phyloP scores from a whole-genome alignment of 352 stramenopile genomes.

The Phytophthora tubulina region DNA sequence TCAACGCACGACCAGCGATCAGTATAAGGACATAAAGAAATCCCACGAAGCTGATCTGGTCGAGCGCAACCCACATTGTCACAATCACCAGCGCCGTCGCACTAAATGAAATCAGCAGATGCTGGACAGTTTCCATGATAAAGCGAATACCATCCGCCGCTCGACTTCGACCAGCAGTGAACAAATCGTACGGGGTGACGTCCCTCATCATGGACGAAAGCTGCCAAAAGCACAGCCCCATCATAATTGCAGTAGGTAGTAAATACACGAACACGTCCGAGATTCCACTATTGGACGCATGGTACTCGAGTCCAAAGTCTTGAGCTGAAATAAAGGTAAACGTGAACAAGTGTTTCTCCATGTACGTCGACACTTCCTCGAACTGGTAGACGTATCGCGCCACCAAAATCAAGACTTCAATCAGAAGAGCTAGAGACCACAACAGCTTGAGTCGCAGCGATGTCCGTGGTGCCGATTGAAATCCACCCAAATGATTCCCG shows the following conservation, averaged over 20 bases:
- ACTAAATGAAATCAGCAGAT: conserved; percentile 77
- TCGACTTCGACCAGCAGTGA: conserved; percentile 64
- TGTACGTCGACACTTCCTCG: conserved; percentile 66
- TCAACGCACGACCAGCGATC: conserved; percentile 61
- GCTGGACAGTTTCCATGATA: conserved; percentile 65
- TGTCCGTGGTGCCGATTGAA: conserved; percentile 68
- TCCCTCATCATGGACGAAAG: conserved; percentile 78
- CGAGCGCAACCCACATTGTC: conserved; percentile 73
- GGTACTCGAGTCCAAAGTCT: conserved; percentile 80
- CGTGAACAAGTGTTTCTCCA: conserved; percentile 76
- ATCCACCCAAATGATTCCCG: conserved; percentile 76
- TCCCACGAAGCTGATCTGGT: conserved; percentile 71
- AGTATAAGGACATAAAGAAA: conserved; percentile 75
- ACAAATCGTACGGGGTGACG: conserved; percentile 69
- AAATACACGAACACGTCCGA: conserved; percentile 86
- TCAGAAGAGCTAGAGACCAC: conserved; percentile 80
- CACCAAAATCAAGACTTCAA: conserved; percentile 76
- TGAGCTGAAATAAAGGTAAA: conserved; percentile 73
- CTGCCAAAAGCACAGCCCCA: conserved; percentile 86
- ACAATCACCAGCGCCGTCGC: conserved; percentile 72
- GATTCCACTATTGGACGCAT: conserved; percentile 61
- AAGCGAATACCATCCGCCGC: conserved; percentile 64
- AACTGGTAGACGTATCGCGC: conserved; percentile 88
- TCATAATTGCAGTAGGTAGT: conserved; percentile 74
- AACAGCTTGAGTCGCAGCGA: conserved; percentile 77